Evolutionary conservation across 768 basidiomycete genomes (phyloP), one percentile per base, ranked within the genome.

Genomic region (Daedaleopsis nitida): DNA sequence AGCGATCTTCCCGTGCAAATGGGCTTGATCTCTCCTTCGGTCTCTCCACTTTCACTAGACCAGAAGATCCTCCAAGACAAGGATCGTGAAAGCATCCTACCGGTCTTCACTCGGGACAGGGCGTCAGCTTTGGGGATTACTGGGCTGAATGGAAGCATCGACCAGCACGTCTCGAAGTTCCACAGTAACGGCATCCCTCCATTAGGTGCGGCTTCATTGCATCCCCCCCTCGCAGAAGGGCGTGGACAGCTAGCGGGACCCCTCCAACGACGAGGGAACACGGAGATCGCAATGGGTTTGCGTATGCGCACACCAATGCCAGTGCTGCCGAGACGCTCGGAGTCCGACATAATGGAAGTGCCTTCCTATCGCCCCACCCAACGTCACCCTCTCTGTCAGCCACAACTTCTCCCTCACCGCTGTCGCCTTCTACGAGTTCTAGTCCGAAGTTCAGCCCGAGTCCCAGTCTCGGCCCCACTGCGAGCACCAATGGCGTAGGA

Each of bases 61-160:
- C 64, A 74, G 43, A 80, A 73, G 74, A 79, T 75, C 59, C 76
- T 74, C 21, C 76, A 71, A 54, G 75, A 79, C 52, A 70, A 73
- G 16, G 77, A 80, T 55, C 71, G 66, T 16, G 66, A 68, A 13
- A 57, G 48, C 32, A 16, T 65, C 5, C 43, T 65, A 13, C 59
- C 59, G 3, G 35, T 54, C 1, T 10, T 59, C n/a, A 27, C 48
- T n/a, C 58, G 59, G 10, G 53, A 55, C 35, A 55, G 49, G 17
- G 12, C 23, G 11, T 42, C 59, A 13, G 52, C 52, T 13, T 32
- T 60, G 10, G 54, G 51, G 12, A 14, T 49, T 24, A 49, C 55
- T 5, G 53, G 58, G 12, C 19, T 63, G 8, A 59, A 52, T 27
- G 54, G 35, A 6, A 49, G 24, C 21, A 6, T 60, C 48, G 52